Conservation (phyloP, 2,329 filamentous ascomycete genomes). For the Aureobasidium sp. region DNA sequence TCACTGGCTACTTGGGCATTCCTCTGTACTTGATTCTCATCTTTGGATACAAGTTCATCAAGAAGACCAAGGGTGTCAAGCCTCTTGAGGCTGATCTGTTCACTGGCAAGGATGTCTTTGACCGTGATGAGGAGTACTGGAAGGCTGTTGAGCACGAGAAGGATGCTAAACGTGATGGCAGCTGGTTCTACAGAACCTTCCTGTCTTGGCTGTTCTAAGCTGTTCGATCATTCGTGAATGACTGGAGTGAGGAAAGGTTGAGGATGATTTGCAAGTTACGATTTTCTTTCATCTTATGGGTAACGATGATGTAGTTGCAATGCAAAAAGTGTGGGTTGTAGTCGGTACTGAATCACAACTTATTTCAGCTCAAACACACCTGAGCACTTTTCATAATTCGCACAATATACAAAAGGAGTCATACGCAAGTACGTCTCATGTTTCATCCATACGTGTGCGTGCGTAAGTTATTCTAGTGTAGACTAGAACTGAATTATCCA, state of each 20-base stretch:
- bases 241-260: background rate
- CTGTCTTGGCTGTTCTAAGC: conserved; percentile 54
- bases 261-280: background rate
- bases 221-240: background rate
- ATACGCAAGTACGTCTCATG: background rate
- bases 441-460: background rate
- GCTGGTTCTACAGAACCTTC: conserved; percentile 53
- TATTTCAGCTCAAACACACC: background rate
- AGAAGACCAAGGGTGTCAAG: conserved; percentile 48
- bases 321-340: background rate
- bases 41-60: conserved; percentile 58
- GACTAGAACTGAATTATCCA: background rate
- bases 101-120: conserved; percentile 65
- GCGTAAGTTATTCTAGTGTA: background rate
- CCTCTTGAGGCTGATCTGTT: conserved; percentile 61
- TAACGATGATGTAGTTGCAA: background rate
- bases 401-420: background rate
- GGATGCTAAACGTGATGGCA: conserved; percentile 28
- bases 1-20: conserved; percentile 71
- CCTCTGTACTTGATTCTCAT: conserved; percentile 65
- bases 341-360: background rate
- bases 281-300: background rate
- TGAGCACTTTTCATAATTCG: background rate
- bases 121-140: conserved; percentile 65
- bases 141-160: conserved; percentile 47